Percentiles rank a stretch among this genome's conserved stretches.
Evolutionary conservation across 768 basidiomycete species (phyloP).

Genomic region (Lactifluus pinguis): DNA sequence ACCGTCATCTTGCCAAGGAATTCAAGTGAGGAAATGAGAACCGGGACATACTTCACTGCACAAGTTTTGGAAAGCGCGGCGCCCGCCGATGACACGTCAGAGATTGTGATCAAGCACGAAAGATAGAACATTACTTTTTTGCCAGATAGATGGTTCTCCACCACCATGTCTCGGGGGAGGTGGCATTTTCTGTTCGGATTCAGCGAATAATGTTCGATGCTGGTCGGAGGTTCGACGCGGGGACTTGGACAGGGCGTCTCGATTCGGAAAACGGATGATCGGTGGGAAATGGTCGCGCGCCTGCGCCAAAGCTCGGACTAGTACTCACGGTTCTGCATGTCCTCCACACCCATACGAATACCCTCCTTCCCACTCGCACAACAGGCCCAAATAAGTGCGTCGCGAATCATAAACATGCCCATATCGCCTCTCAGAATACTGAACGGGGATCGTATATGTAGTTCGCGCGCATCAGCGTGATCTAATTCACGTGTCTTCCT

Average conservation of each 20-base stretch:
- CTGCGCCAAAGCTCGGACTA: background rate
- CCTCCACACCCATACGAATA: slow-evolving; percentile 3
- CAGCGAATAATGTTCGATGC: background rate
- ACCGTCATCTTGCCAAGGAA: background rate
- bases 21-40: slow-evolving; percentile 4
- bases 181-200: slow-evolving; percentile 10
- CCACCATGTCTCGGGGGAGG: slow-evolving; percentile 13
- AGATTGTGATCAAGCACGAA: background rate
- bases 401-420: background rate
- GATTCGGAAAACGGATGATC: background rate
- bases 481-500: slow-evolving; percentile 60
- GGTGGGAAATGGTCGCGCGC: background rate
- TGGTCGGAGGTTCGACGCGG: no score
- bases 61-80: background rate
- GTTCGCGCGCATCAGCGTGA: slow-evolving; percentile 84
- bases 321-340: background rate
- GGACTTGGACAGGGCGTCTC: background rate
- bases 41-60: slow-evolving; percentile 49
- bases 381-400: slow-evolving; percentile 82
- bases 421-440: slow-evolving; percentile 12
- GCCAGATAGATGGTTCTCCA: slow-evolving; percentile 19
- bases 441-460: slow-evolving; percentile 25
- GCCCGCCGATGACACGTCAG: slow-evolving; percentile 9
- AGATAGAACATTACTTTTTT: slow-evolving; percentile 18
- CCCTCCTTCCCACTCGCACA: slow-evolving; percentile 59